Evolutionary conservation across 768 basidiomycete species (phyloP), one percentile per base, ranked within the genome.

Genomic region (Amanita pseudoporphyria): DNA sequence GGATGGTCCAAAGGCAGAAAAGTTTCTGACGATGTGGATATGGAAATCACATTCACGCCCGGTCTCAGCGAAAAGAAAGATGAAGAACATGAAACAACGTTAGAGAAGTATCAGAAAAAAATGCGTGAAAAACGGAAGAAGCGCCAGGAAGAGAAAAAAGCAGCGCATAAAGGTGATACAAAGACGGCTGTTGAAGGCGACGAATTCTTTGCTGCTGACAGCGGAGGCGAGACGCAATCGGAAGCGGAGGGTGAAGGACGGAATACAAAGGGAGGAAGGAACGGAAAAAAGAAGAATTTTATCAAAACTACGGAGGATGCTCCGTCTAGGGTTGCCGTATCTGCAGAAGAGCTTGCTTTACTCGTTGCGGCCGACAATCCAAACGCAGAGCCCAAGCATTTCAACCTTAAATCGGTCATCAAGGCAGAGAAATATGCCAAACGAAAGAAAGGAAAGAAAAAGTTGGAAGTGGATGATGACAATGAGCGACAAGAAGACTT

Each of bases 41-140:
- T 99, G 87, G 85, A 97, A 67, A 86, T 99, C 59, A 97, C 95
- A 0, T 98, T 99, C 64, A 82, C 78, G 13, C 90, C 96, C 2
- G 95, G 84, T 4, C 68, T 98, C 33, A 81, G 72, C 51, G 77
- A 71, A 43, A 62, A 64, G 54, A 75, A 71, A 56, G 70, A 63
- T 16, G 71, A 70, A 13, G 72, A 73, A 45, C 78, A 88, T n/a
- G 84, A 95, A 69, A 97, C 87, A 4, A 88, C 91, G 1, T 65
- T 98, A 30, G 91, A 94, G 60, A 81, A 69, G 58, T 99, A 99
- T 65, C 84, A 88, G 64, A 71, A 86, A 54, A 93, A 93, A 67
- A 80, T 86, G 76, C 84, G 77, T 65, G 93, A 97, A 67, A 94
- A 90, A 71, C 76, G 82, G 64, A 83, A 82, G 66, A 79, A 79